Conservation (phyloP, 495 filamentous ascomycete species). For the Trichoderma orchidacearum region DNA sequence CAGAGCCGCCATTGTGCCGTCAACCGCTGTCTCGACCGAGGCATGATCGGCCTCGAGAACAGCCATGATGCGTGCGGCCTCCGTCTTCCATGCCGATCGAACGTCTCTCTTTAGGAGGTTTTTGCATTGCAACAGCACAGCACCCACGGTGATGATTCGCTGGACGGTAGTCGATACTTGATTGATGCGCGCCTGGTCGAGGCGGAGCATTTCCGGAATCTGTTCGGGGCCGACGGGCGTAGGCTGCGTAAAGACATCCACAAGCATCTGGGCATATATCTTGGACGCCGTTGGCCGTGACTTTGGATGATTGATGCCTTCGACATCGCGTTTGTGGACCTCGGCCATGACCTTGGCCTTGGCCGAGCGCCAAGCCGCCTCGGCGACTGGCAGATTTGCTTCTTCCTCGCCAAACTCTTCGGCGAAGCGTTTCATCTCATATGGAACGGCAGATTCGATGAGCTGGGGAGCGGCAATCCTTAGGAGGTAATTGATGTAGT, state of each 20-base stretch:
- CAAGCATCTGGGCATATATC: constrained; percentile 68
- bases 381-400: constrained; percentile 47
- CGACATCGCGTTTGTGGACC: constrained; percentile 56
- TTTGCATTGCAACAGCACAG: constrained; percentile 83
- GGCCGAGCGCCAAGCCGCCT: constrained; percentile 59
- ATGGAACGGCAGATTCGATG: constrained; percentile 63
- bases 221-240: constrained; percentile 38
- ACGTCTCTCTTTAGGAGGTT: constrained; percentile 90
- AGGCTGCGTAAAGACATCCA: constrained; percentile 38
- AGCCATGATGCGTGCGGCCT: constrained; percentile 61
- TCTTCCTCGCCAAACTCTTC: constrained; percentile 48
- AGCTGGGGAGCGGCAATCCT: constrained; percentile 67
- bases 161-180: constrained; percentile 54
- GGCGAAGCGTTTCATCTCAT: constrained; percentile 69
- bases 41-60: constrained; percentile 35
- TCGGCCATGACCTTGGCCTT: constrained; percentile 57
- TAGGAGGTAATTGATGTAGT: constrained; percentile 90
- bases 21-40: constrained; percentile 38
- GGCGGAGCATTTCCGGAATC: constrained; percentile 73
- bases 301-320: constrained; percentile 41
- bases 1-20: constrained; percentile 62
- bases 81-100: constrained; percentile 74
- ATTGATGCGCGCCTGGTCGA: constrained; percentile 60
- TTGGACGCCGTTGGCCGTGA: constrained; percentile 47
- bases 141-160: constrained; percentile 61